A percentile compares a stretch with the other conserved stretches of the same genome.
Conservation (phyloP, 2,329 filamentous ascomycete species). For the Cercospora sesami region DNA sequence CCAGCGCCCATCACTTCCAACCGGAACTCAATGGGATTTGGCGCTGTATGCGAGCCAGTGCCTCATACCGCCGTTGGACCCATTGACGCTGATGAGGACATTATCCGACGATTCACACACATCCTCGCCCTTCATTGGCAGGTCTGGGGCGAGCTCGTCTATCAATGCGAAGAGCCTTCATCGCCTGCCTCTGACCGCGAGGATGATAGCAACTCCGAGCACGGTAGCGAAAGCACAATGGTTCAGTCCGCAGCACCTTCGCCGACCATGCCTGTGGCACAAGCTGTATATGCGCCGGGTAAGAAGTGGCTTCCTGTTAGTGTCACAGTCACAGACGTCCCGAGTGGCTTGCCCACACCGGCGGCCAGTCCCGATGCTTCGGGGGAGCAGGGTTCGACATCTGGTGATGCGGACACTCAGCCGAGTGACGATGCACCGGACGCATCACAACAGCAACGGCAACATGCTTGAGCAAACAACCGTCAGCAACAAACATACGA, state of each 20-base stretch:
- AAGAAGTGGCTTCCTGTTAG: constrained; percentile 35
- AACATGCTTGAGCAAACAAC: constrained; percentile 14
- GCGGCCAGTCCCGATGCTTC: constrained; percentile 17
- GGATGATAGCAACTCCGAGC: constrained; percentile 28
- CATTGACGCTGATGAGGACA: constrained; percentile 50
- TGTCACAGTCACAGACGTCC: constrained; percentile 34
- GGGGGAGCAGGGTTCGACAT: constrained; percentile 4
- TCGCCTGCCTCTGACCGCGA: constrained; percentile 17
- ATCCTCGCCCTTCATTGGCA: constrained; percentile 86
- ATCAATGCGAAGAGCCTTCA: constrained; percentile 44
- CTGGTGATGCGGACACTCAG: constrained; percentile 11
- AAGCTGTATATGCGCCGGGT: constrained; percentile 35
- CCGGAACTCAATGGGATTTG: constrained; percentile 29
- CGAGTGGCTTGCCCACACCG: constrained; percentile 29
- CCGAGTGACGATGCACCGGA: constrained; percentile 17
- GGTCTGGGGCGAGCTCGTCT: constrained; percentile 78
- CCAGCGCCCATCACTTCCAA: constrained; percentile 23
- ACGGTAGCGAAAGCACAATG: constrained; percentile 26
- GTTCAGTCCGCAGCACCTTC: constrained; percentile 23
- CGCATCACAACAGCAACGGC: constrained; percentile 19
- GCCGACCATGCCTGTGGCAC: constrained; percentile 35
- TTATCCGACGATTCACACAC: constrained; percentile 77
- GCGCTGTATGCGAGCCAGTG: constrained; percentile 32
- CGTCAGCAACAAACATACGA: neutral
- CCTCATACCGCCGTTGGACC: constrained; percentile 13